Evolutionary conservation across 768 basidiomycete species (phyloP).

Genomic region (Cystoderma amianthinum): DNA sequence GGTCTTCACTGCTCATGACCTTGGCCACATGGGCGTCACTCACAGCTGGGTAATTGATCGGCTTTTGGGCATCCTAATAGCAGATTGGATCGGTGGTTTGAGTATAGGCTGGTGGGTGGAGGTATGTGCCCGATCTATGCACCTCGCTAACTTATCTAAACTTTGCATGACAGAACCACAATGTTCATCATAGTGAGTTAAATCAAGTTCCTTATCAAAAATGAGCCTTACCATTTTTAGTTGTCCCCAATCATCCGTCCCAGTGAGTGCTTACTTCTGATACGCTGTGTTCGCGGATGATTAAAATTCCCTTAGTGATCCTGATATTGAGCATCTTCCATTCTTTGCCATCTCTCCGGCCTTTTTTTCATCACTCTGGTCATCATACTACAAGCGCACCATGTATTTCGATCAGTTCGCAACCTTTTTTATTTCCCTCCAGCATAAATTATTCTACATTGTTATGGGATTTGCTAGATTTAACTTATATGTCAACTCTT

Average conservation of each 20-base stretch:
- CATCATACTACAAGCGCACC: constrained; percentile 89
- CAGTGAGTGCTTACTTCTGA: constrained; percentile 49
- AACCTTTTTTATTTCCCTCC: constrained; percentile 58
- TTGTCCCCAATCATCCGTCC: constrained; percentile 95
- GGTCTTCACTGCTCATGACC: constrained; percentile 87
- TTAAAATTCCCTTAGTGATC: constrained; percentile 49
- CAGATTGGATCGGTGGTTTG: constrained; percentile 86
- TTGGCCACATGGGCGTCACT: constrained; percentile 92
- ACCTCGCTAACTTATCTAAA: constrained; percentile 6
- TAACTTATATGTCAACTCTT: constrained; percentile 90
- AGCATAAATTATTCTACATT: constrained; percentile 91
- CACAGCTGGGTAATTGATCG: constrained; percentile 82
- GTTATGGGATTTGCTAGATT: constrained; percentile 88
- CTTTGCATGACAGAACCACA: constrained; percentile 62
- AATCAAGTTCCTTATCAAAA: constrained; percentile 1
- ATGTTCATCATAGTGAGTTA: constrained; percentile 87
- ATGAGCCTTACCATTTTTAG: constrained; percentile 31
- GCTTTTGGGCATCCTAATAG: constrained; percentile 68
- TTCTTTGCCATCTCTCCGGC: constrained; percentile 90
- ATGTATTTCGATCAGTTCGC: constrained; percentile 74
- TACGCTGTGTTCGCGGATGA: constrained; percentile 5
- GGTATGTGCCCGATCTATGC: constrained; percentile 44
- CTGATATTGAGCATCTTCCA: constrained; percentile 83
- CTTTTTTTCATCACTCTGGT: constrained; percentile 84
- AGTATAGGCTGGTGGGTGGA: constrained; percentile 98